Percentiles rank a stretch among this genome's conserved stretches.
Conservation (phyloP, 1,284 basidiomycete genomes). For the Ceratorhiza oryzae-sativae region DNA sequence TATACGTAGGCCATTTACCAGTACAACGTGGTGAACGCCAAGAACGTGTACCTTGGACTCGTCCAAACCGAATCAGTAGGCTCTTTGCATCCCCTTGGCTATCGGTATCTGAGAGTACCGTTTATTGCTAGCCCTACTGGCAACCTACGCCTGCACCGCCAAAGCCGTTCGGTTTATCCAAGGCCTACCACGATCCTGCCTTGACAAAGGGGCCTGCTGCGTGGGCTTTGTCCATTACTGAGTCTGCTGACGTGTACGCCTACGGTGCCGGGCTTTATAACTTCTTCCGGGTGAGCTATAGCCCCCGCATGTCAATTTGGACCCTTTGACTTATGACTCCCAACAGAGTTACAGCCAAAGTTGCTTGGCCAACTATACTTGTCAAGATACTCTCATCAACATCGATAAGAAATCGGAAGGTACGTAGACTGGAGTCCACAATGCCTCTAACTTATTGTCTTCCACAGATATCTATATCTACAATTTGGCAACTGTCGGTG, state of each 20-base stretch:
- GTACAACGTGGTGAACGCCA: constrained; percentile 66
- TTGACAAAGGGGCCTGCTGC: constrained; percentile 56
- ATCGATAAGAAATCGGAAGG: constrained; percentile 61
- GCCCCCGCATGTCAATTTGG: background rate
- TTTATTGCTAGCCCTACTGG: constrained; percentile 41
- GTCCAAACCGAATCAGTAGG: constrained; percentile 58
- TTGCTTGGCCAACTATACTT: constrained; percentile 59
- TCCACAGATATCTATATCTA: constrained; percentile 65
- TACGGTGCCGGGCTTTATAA: constrained; percentile 74
- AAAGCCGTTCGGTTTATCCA: constrained; percentile 46
- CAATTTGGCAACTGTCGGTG: constrained; percentile 67
- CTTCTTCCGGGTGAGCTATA: constrained; percentile 70
- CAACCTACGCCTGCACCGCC: constrained; percentile 41
- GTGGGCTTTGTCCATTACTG: constrained; percentile 65
- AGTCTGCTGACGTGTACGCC: constrained; percentile 65
- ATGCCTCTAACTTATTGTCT: constrained; percentile 67
- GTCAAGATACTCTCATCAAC: constrained; percentile 67
- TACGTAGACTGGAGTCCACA: constrained; percentile 54
- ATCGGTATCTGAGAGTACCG: background rate
- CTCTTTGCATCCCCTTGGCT: background rate
- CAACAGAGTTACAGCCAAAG: constrained; percentile 48
- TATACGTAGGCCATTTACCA: constrained; percentile 59
- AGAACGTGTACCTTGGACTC: constrained; percentile 73
- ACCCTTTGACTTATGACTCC: background rate
- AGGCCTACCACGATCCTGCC: constrained; percentile 63